Percentiles rank a stretch among this genome's conserved stretches.
These are phyloP conservation scores for Phytophthora fragariaefolia DNA, from an alignment of 352 stramenopile species.

Conservation along the genomic window DNA sequence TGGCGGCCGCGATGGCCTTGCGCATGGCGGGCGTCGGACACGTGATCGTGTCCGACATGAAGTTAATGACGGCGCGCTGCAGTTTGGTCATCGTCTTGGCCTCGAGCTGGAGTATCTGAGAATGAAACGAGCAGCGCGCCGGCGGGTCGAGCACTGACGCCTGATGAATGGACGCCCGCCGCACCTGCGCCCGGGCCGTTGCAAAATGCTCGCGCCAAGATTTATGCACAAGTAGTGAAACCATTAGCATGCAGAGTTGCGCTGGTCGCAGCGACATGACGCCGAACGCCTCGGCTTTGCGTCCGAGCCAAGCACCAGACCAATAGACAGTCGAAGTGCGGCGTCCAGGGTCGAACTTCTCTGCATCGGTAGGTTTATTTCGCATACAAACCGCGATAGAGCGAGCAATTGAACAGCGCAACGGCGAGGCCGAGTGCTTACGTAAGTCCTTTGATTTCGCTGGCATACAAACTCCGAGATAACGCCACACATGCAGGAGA, in stretches of 20 bases:
- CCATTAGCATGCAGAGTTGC: slow-evolving; percentile 39
- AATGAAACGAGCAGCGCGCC: slow-evolving; percentile 7
- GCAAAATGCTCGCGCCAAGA: slow-evolving; percentile 13
- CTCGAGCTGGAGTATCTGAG: slow-evolving; percentile 23
- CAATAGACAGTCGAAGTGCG: slow-evolving; percentile 32
- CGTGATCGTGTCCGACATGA: slow-evolving; percentile 98
- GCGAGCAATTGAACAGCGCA: slow-evolving; percentile 6
- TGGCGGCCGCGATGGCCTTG: slow-evolving; percentile 79
- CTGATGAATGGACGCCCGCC: slow-evolving; percentile 17
- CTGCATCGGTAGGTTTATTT: slow-evolving; percentile 11
- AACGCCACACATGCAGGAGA: slow-evolving; percentile 10
- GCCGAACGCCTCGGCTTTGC: slow-evolving; percentile 6
- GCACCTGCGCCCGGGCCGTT: slow-evolving; percentile 4
- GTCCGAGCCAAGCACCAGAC: slow-evolving; percentile 21
- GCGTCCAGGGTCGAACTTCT: neutral
- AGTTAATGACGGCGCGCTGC: slow-evolving; percentile 77
- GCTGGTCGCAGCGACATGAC: slow-evolving; percentile 38
- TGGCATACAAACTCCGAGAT: slow-evolving; percentile 30
- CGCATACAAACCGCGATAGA: slow-evolving; percentile 8
- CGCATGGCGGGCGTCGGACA: slow-evolving; percentile 93
- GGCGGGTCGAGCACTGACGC: slow-evolving; percentile 1
- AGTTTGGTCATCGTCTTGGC: slow-evolving; percentile 29
- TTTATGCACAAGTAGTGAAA: slow-evolving; percentile 26
- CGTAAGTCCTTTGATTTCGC: slow-evolving; percentile 20
- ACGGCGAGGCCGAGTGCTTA: slow-evolving; percentile 14